Conservation (phyloP, 2,329 filamentous ascomycete genomes). For the Epichloe uncinata region DNA sequence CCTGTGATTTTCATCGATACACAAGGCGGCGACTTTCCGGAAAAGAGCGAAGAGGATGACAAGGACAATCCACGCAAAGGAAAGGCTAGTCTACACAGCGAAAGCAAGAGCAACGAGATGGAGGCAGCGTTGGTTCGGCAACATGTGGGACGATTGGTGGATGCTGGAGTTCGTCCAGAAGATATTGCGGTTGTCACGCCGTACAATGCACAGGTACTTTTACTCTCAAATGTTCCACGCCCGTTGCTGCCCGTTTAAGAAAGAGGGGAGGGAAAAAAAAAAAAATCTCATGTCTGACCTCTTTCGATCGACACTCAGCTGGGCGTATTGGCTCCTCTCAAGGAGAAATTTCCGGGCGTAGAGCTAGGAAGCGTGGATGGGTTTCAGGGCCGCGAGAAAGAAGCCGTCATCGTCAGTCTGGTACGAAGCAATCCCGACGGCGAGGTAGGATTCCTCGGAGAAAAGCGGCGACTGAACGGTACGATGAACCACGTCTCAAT, state of each 20-base stretch:
- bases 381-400: conserved; percentile 94
- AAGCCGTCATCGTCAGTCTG: conserved; percentile 85
- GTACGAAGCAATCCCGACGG: conserved; percentile 78
- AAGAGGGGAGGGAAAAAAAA: not conserved
- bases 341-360: conserved; percentile 68
- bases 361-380: conserved; percentile 96
- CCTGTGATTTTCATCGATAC: conserved; percentile 92
- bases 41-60: conserved; percentile 65
- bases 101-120: conserved; percentile 83
- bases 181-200: conserved; percentile 92
- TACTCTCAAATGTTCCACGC: not conserved
- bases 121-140: conserved; percentile 69
- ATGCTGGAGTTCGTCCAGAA: conserved; percentile 63
- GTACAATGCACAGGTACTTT: conserved; percentile 74
- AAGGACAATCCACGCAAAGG: conserved; percentile 30
- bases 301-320: conserved; percentile 36
- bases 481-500: conserved; percentile 18
- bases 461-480: conserved; percentile 90
- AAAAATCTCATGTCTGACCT: conserved; percentile 1
- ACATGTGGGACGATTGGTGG: conserved; percentile 66
- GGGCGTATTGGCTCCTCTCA: conserved; percentile 64
- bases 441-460: conserved; percentile 85
- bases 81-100: conserved; percentile 31
- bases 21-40: conserved; percentile 83
- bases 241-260: not conserved